These are phyloP conservation scores for Hymenoscyphus fructigenus DNA, from an alignment of 2,329 filamentous ascomycete species.

Conservation along the genomic window DNA sequence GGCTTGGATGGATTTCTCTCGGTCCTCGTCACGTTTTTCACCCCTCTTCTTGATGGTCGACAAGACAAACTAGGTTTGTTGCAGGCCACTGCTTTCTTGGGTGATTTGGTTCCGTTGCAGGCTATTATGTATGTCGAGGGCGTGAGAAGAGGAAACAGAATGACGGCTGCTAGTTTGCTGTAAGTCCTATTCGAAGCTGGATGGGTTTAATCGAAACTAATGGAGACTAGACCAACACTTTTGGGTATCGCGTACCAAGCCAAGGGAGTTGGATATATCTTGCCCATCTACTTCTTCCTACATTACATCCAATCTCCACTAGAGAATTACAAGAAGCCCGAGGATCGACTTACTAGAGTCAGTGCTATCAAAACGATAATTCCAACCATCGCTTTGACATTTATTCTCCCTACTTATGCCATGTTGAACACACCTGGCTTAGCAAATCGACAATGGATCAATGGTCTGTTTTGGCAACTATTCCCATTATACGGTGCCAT, in stretches of 20 bases:
- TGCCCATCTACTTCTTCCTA: slow-evolving; percentile 40
- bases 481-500: slow-evolving; percentile 32
- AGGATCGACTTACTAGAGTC: slow-evolving; percentile 37
- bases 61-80: slow-evolving; percentile 21
- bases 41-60: slow-evolving; percentile 19
- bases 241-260: slow-evolving; percentile 33
- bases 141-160: slow-evolving; percentile 31
- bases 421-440: slow-evolving; percentile 26
- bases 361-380: slow-evolving; percentile 34
- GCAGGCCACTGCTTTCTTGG: slow-evolving; percentile 31
- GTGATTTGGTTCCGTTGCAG: slow-evolving; percentile 32
- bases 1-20: slow-evolving; percentile 24
- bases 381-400: slow-evolving; percentile 31
- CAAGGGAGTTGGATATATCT: slow-evolving; percentile 35
- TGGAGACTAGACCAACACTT: slow-evolving; percentile 25
- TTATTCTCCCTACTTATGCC: slow-evolving; percentile 30
- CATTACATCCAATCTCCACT: slow-evolving; percentile 38
- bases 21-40: slow-evolving; percentile 27
- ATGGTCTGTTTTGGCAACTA: slow-evolving; percentile 44
- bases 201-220: slow-evolving; percentile 6
- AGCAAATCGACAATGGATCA: slow-evolving; percentile 31
- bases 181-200: slow-evolving; percentile 16
- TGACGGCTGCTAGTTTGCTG: slow-evolving; percentile 29
- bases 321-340: slow-evolving; percentile 36
- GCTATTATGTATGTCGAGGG: slow-evolving; percentile 35